These are phyloP conservation scores for Drosera spatulata DNA, from an alignment of 179 eudicot species.

Conservation along the genomic window DNA sequence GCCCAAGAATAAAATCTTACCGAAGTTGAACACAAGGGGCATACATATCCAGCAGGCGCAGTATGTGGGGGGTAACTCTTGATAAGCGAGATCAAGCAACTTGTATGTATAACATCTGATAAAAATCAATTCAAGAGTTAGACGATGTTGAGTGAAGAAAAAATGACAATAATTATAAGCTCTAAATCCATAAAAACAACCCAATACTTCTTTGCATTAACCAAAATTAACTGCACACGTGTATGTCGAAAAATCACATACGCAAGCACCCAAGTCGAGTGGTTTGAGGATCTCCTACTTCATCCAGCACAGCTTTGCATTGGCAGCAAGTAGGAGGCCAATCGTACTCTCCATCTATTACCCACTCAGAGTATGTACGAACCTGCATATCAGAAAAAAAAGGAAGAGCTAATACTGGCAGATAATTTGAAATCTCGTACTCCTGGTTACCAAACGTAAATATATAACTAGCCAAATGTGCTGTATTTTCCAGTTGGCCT, in stretches of 20 bases:
- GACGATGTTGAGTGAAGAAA: background rate
- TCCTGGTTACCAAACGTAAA: too few species aligned
- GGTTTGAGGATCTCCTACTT: slow-evolving; percentile 57
- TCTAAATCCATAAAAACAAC: too few species aligned
- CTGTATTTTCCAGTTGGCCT: too few species aligned
- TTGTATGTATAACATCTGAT: slow-evolving; percentile 77
- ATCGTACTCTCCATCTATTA: slow-evolving; percentile 93
- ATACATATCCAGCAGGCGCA: slow-evolving; percentile 86
- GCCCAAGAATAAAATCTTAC: slow-evolving; percentile 29
- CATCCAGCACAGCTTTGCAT: slow-evolving; percentile 59
- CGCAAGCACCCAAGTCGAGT: slow-evolving; percentile 98
- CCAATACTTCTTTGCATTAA: too few species aligned
- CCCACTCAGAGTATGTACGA: slow-evolving; percentile 96
- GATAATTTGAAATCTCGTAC: background rate
- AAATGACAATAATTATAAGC: background rate
- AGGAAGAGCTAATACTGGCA: background rate
- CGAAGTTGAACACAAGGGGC: slow-evolving; percentile 78
- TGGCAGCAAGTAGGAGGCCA: slow-evolving; percentile 94
- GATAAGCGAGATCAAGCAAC: slow-evolving; percentile 73
- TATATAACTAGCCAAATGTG: too few species aligned
- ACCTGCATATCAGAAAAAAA: slow-evolving; percentile 27
- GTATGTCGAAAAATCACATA: slow-evolving; percentile 30
- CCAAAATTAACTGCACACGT: background rate
- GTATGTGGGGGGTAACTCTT: slow-evolving; percentile 83
- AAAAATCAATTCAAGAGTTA: slow-evolving; percentile 4